A percentile compares a stretch with the other conserved stretches of the same genome.
Evolutionary conservation across 768 basidiomycete species (phyloP).

Genomic region (Suillus bovinus): DNA sequence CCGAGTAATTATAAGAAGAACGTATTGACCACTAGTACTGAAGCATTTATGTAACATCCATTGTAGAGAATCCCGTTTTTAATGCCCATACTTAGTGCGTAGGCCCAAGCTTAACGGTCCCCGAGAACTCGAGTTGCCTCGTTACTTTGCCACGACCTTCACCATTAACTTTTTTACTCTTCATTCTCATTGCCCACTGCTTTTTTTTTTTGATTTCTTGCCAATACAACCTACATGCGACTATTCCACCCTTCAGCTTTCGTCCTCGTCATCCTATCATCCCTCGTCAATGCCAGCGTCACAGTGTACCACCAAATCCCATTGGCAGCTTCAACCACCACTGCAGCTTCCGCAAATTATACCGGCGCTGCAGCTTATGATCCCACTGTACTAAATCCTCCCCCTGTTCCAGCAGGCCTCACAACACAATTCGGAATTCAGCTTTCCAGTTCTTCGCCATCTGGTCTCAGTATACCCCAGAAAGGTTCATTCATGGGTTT

Average conservation of each 20-base stretch:
- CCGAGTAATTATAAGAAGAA: too few species aligned
- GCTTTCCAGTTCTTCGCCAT: conserved; percentile 21
- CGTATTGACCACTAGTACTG: too few species aligned
- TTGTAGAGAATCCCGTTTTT: too few species aligned
- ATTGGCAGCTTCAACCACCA: conserved; percentile 19
- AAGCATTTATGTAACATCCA: too few species aligned
- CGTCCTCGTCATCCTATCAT: conserved; percentile 1
- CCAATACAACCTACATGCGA: background rate
- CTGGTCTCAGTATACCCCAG: conserved; percentile 29
- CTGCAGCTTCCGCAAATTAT: conserved; percentile 25
- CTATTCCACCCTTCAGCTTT: conserved; percentile 1
- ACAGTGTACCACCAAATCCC: conserved; percentile 32
- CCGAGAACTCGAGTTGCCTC: too few species aligned
- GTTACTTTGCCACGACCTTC: background rate
- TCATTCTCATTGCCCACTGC: background rate
- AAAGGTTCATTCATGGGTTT: conserved; percentile 55
- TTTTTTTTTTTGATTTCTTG: background rate
- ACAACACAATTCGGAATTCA: conserved; percentile 25
- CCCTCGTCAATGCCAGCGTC: conserved; percentile 19
- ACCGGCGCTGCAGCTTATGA: conserved; percentile 36
- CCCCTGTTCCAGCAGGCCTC: conserved; percentile 25
- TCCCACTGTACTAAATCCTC: conserved; percentile 30
- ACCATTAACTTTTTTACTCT: background rate
- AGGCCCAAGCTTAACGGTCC: too few species aligned
- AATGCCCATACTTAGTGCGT: too few species aligned